A percentile compares a stretch with the other conserved stretches of the same genome.
These are phyloP conservation scores for Lentinus tigrinus DNA, from an alignment of 768 basidiomycete species.

Conservation along the genomic window DNA sequence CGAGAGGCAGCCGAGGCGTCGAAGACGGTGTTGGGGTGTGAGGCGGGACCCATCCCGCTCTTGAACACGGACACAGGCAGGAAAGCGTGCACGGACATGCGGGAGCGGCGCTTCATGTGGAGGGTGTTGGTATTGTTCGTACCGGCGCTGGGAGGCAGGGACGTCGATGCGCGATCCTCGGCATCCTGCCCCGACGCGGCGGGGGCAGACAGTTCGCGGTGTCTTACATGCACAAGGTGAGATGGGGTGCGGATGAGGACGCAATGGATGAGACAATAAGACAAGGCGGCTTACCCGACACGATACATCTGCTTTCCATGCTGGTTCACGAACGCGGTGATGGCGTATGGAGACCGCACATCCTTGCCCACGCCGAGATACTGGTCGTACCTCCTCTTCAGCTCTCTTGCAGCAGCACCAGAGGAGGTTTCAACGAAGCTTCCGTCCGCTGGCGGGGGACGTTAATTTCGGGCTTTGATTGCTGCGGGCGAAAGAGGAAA, in stretches of 20 bases:
- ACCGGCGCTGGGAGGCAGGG: not conserved
- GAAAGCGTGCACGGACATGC: conserved; percentile 68
- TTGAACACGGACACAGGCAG: conserved; percentile 51
- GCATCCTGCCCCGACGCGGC: conserved; percentile 49
- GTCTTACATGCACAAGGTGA: conserved; percentile 35
- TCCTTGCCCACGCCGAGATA: conserved; percentile 62
- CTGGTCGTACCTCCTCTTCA: conserved; percentile 76
- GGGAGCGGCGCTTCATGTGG: conserved; percentile 50
- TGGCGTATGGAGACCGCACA: conserved; percentile 74
- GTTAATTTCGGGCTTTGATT: not conserved
- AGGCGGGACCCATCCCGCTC: conserved; percentile 26
- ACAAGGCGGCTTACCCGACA: conserved; percentile 56
- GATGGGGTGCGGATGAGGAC: not conserved
- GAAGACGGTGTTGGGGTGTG: conserved; percentile 4
- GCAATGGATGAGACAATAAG: not conserved
- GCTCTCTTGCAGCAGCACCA: conserved; percentile 69
- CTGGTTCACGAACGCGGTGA: conserved; percentile 81
- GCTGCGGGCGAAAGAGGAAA: not conserved
- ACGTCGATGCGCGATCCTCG: conserved; percentile 37
- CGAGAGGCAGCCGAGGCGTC: conserved; percentile 27
- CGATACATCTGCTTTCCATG: conserved; percentile 78
- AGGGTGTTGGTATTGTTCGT: not conserved
- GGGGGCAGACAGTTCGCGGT: conserved; percentile 62
- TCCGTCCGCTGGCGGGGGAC: conserved; percentile 54
- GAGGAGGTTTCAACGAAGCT: conserved; percentile 81